Percentiles rank a stretch among this genome's conserved stretches.
Conservation (phyloP, 495 filamentous ascomycete genomes). For the Lasiosphaeria miniovina region DNA sequence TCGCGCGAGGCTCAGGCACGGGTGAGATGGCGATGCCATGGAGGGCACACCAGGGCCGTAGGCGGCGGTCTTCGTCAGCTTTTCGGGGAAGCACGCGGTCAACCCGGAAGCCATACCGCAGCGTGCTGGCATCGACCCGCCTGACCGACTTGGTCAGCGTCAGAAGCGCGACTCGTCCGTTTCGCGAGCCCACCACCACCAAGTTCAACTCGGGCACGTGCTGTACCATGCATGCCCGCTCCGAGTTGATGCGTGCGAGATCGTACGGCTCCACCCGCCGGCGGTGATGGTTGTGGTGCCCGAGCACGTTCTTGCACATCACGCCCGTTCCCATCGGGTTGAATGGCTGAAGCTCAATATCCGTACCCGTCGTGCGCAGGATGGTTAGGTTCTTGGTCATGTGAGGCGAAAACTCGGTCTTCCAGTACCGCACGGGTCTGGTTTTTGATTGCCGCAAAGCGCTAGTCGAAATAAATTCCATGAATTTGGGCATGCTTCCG, state of each 20-base stretch:
- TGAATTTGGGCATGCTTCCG: not conserved
- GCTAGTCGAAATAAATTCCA: constrained; percentile 1
- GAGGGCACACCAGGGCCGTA: constrained; percentile 39
- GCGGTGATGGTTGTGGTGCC: constrained; percentile 47
- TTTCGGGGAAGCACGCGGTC: constrained; percentile 43
- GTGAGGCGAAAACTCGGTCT: constrained; percentile 13
- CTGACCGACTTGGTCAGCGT: constrained; percentile 61
- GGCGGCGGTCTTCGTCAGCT: constrained; percentile 32
- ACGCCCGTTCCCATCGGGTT: constrained; percentile 37
- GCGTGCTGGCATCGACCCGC: constrained; percentile 18
- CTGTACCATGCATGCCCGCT: constrained; percentile 74
- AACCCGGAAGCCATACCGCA: constrained; percentile 40
- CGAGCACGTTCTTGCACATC: constrained; percentile 44
- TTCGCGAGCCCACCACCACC: constrained; percentile 68
- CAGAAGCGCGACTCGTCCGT: constrained; percentile 72
- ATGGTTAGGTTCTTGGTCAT: constrained; percentile 32
- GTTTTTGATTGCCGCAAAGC: constrained; percentile 1
- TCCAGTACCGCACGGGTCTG: constrained; percentile 4
- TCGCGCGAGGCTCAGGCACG: constrained; percentile 49
- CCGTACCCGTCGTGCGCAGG: constrained; percentile 56
- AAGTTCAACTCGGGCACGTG: constrained; percentile 77
- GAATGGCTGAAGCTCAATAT: constrained; percentile 56
- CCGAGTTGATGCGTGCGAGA: constrained; percentile 40
- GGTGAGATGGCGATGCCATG: constrained; percentile 43
- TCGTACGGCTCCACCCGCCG: constrained; percentile 33